Conservation (phyloP, 768 basidiomycete genomes). For the Leucocoprinus leucothites region DNA sequence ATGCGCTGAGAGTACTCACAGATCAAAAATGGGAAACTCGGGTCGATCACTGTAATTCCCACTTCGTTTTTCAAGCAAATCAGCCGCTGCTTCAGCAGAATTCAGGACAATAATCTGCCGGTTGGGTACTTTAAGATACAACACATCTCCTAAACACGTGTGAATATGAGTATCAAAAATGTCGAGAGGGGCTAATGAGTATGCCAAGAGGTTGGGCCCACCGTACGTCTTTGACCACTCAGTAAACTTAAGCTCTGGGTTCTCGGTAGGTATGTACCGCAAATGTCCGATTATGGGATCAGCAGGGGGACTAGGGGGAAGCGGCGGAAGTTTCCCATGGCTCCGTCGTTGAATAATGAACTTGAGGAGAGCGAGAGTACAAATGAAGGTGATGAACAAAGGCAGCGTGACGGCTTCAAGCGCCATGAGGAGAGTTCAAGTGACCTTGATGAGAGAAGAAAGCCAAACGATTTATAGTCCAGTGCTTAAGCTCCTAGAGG, state of each 20-base stretch:
- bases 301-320: not conserved
- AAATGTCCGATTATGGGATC: conserved; percentile 2
- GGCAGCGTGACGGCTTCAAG: too few relatives aligned
- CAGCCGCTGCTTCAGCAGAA: not conserved
- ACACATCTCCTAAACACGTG: not conserved
- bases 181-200: too few relatives aligned
- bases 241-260: not conserved
- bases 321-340: not conserved
- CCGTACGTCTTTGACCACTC: conserved; percentile 6
- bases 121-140: not conserved
- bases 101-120: not conserved
- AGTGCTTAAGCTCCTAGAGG: too few relatives aligned
- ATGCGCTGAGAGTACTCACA: not conserved
- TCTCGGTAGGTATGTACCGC: not conserved
- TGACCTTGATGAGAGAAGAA: too few relatives aligned
- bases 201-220: not conserved
- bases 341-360: not conserved
- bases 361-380: not conserved
- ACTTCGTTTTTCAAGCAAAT: not conserved
- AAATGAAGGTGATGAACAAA: not conserved
- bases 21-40: not conserved
- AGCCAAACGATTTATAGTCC: too few relatives aligned
- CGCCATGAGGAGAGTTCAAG: too few relatives aligned
- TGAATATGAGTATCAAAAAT: too few relatives aligned
- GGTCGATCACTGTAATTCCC: not conserved